Evolutionary conservation across 371 early-diverging fungal species (phyloP), one percentile per base, ranked within the genome.

Genomic region (Apophysomyces ossiformis): DNA sequence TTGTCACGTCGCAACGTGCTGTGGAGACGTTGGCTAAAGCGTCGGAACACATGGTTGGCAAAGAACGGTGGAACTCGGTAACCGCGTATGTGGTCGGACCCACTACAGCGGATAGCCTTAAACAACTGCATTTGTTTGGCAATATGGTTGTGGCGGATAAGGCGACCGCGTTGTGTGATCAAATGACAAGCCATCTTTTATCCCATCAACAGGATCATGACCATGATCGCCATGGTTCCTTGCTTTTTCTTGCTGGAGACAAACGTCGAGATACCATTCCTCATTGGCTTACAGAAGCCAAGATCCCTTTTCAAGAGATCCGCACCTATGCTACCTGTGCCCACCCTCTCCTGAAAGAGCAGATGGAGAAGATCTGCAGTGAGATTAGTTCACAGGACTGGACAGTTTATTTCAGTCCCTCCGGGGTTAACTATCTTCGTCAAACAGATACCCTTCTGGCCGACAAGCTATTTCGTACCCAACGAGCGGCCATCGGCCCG

Each of bases 391-490:
- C 37, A 16, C 39, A 57, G 15, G 68, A 68, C n/a, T 87, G 87
- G 89, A 38, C 73, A 2, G 82, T 82, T 8, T 83, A 78, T 63
- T 89, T 86, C 67, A 89, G 89, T 73, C 89, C 89, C 36, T 87
- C 87, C 2, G 87, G 87, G 2, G 69, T 85, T 9, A 73, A 83
- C 59, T 75, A 78, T 58, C 67, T 79, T 0, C 41, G 78, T 37
- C 65, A 57, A 37, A 38, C 38, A 5, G n/a, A 44, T 26, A 38
- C 63, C 12, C n/a, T 13, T 39, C 18, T 36, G 41, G 56, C 21
- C 18, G 43, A 11, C 7, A 21, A 66, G 64, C 62, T 73, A 67
- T 69, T 9, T 3, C 26, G 13, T 11, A 50, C 68, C 9, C 65
- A 69, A n/a, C 61, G 78, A 9, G 87, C 82, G 13, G 70, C 79